Conservation (phyloP, 2,329 filamentous ascomycete species). For the Hypoxylon sp. region DNA sequence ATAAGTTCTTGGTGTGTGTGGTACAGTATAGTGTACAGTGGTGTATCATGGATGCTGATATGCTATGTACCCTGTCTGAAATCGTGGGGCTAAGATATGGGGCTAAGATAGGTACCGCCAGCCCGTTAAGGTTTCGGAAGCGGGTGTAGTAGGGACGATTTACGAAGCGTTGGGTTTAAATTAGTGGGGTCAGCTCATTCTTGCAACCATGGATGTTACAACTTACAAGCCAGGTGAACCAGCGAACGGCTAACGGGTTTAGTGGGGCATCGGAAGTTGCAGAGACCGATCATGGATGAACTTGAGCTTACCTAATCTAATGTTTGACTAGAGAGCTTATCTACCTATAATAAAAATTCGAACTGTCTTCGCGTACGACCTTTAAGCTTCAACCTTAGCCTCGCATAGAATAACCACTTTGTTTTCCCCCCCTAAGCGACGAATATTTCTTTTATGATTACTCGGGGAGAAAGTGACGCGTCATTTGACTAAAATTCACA, state of each 20-base stretch:
- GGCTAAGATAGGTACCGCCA: conserved; percentile 31
- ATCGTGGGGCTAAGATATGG: conserved; percentile 39
- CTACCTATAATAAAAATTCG: not conserved
- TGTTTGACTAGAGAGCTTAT: conserved; percentile 24
- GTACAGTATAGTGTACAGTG: conserved; percentile 24
- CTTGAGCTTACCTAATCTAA: conserved; percentile 22
- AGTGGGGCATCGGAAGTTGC: conserved; percentile 16
- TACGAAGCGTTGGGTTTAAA: conserved; percentile 8
- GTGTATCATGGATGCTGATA: conserved; percentile 12
- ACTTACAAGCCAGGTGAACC: not conserved
- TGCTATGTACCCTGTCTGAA: conserved; percentile 5
- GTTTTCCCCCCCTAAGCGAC: not conserved
- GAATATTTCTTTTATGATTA: not conserved
- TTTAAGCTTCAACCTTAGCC: not conserved
- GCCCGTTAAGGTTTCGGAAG: conserved; percentile 33
- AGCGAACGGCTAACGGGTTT: not conserved
- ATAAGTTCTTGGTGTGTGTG: not conserved
- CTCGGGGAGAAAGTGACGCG: not conserved
- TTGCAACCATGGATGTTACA: no score
- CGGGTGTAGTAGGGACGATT: conserved; percentile 28
- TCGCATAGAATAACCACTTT: not conserved
- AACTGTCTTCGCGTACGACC: conserved; percentile 8
- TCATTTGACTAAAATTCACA: not conserved
- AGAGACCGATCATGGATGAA: conserved; percentile 28
- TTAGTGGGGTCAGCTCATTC: conserved; percentile 1